These are phyloP conservation scores for Penicillium malachiteum DNA, from an alignment of 495 filamentous ascomycete species.

Conservation along the genomic window DNA sequence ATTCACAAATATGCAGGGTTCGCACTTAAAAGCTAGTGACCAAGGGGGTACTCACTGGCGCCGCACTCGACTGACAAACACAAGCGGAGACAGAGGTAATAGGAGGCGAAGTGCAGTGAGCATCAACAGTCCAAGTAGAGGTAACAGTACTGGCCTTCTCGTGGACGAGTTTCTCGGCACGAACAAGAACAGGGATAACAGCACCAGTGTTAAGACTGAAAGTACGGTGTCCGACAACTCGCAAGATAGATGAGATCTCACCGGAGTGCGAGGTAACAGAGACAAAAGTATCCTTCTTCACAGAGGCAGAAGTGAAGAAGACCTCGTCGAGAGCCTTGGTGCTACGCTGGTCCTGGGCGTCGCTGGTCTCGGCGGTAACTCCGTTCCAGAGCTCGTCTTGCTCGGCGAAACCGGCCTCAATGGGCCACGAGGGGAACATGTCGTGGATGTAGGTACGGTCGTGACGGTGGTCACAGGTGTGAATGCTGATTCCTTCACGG, in stretches of 20 bases:
- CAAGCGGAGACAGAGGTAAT: slow-evolving; percentile 48
- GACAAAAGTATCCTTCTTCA: slow-evolving; percentile 52
- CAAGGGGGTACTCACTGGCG: slow-evolving; percentile 39
- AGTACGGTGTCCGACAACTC: slow-evolving; percentile 57
- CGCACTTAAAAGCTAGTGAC: slow-evolving; percentile 16
- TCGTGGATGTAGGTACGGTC: slow-evolving; percentile 54
- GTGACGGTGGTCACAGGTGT: slow-evolving; percentile 76
- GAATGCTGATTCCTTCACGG: slow-evolving; percentile 69
- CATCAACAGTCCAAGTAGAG: slow-evolving; percentile 38
- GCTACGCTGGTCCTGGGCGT: slow-evolving; percentile 55
- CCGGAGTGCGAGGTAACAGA: slow-evolving; percentile 70
- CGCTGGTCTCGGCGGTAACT: slow-evolving; percentile 51
- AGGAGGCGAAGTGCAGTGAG: slow-evolving; percentile 53
- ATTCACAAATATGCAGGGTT: not conserved
- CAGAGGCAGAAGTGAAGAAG: slow-evolving; percentile 39
- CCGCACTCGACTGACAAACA: slow-evolving; percentile 43
- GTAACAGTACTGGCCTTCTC: slow-evolving; percentile 28
- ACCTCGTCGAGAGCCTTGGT: slow-evolving; percentile 60
- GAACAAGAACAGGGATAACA: slow-evolving; percentile 68
- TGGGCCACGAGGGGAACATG: slow-evolving; percentile 56
- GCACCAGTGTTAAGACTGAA: slow-evolving; percentile 66
- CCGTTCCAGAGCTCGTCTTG: slow-evolving; percentile 61
- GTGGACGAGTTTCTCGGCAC: slow-evolving; percentile 42
- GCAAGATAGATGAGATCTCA: slow-evolving; percentile 58
- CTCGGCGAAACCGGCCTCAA: slow-evolving; percentile 65